These are phyloP conservation scores for Penicillium sp. DNA, from an alignment of 2,329 filamentous ascomycete genomes.

Conservation along the genomic window DNA sequence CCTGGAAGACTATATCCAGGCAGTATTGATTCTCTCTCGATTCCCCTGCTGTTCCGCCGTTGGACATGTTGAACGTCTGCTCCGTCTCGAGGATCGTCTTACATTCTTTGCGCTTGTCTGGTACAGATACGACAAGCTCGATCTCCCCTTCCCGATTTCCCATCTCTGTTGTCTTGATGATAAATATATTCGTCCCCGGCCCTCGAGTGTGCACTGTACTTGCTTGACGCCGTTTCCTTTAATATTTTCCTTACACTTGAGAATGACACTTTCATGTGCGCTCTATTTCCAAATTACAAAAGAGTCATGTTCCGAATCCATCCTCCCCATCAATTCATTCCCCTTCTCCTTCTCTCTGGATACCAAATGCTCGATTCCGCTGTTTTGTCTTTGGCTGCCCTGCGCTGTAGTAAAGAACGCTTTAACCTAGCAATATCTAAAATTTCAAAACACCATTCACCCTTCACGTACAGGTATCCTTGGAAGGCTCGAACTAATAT, in stretches of 20 bases:
- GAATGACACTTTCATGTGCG: not conserved
- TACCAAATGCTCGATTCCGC: slow-evolving; percentile 12
- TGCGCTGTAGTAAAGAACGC: slow-evolving; percentile 14
- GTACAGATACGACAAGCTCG: not conserved
- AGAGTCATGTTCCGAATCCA: slow-evolving; percentile 9
- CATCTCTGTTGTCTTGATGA: slow-evolving; percentile 23
- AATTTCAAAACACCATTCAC: not conserved
- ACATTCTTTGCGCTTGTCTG: not conserved
- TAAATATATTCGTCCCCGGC: slow-evolving; percentile 26
- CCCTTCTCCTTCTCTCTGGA: slow-evolving; percentile 5
- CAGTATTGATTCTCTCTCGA: not conserved
- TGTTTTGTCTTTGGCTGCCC: slow-evolving; percentile 4
- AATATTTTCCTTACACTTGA: slow-evolving; percentile 11
- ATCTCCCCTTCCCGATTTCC: slow-evolving; percentile 4
- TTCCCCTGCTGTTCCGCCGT: slow-evolving; percentile 1
- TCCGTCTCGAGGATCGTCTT: not conserved
- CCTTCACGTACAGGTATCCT: not conserved
- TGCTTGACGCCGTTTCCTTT: slow-evolving; percentile 16
- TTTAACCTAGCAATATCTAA: slow-evolving; percentile 12
- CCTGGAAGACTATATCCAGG: not conserved
- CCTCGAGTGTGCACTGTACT: slow-evolving; percentile 13
- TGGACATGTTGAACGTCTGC: slow-evolving; percentile 1
- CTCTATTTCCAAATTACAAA: slow-evolving; percentile 3
- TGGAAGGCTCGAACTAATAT: too few species aligned
- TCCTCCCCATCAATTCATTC: slow-evolving; percentile 1